Evolutionary conservation across 192 early-diverging fungal species (phyloP), one percentile per base, ranked within the genome.

Genomic region (Chytriomyces hyalinus): DNA sequence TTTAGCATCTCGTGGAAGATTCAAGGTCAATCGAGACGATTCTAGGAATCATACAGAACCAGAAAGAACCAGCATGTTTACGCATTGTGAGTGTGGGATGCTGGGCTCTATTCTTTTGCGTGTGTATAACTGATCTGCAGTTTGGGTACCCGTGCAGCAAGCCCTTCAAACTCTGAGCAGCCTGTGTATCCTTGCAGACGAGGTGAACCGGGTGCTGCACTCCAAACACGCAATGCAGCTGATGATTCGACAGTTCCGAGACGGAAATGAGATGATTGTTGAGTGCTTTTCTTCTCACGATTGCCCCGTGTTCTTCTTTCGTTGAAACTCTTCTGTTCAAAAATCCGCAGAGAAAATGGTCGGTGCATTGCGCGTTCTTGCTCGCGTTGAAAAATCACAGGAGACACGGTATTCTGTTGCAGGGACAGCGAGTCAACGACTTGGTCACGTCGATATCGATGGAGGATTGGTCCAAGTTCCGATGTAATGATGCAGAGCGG

Each of bases 401-500:
- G n/a, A 61, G 20, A 47, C 62, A 73, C n/a, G 44, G 46, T 6
- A 13, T 13, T 13, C 20, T 73, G 45, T 26, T 73, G 43, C n/a
- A 48, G 13, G 71, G 71, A 17, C 7, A 7, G 3, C 11, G 20
- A 6, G 36, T 73, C 11, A 22, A 10, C 11, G 71, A 73, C 44
- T 24, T n/a, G n/a, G 17, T 73, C 36, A 73, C 17, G n/a, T 62
- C 53, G 1, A 73, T 73, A 6, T 15, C 71, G 43, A 62, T 62
- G 47, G 71, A 73, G 71, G 71, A 73, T 62, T 73, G 71, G 71
- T 47, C 43, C 36, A 57, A 48, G 59, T 73, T 73, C 45, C 53
- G 71, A 17, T 45, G 62, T 24, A 73, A 73, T 46, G 71, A 73
- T 73, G 71, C 71, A 36, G 71, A 73, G 71, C 20, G 71, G 45